These are phyloP conservation scores for Syzygium syzygioides DNA, from an alignment of 441 rosid species.

Conservation along the genomic window DNA sequence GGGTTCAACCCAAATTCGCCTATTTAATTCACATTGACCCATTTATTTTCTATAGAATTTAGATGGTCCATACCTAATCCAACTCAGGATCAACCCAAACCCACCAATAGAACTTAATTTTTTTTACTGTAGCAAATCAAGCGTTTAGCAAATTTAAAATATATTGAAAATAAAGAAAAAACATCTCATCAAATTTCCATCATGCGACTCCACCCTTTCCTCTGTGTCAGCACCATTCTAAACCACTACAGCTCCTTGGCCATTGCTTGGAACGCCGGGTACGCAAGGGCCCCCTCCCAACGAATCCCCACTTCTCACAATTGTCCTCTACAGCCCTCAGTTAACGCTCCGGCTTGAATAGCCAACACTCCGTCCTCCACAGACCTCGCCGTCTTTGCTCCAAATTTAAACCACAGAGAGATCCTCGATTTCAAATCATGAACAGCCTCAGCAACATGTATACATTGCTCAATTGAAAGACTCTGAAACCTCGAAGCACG, in stretches of 20 bases:
- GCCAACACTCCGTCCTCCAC: background rate
- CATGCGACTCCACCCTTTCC: background rate
- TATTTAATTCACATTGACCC: background rate
- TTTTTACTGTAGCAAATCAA: background rate
- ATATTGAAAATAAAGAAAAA: background rate
- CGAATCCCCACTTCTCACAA: background rate
- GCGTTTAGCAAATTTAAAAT: background rate
- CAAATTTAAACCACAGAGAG: background rate
- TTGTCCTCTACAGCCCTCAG: background rate
- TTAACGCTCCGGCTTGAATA: background rate
- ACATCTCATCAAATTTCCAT: background rate
- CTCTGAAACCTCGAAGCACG: background rate
- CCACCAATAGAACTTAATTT: background rate
- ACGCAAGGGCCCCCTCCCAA: background rate
- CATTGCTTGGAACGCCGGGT: background rate
- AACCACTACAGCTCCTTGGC: background rate
- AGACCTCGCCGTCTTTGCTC: background rate
- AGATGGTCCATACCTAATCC: background rate
- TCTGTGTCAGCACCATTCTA: background rate
- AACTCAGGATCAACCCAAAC: background rate
- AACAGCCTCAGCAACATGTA: background rate
- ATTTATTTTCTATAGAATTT: background rate
- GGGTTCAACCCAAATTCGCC: background rate
- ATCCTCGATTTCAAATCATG: background rate
- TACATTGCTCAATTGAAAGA: background rate